Evolutionary conservation across 441 rosid genomes (phyloP), one percentile per base, ranked within the genome.

Genomic region (Pelargonium cotyledonis): DNA sequence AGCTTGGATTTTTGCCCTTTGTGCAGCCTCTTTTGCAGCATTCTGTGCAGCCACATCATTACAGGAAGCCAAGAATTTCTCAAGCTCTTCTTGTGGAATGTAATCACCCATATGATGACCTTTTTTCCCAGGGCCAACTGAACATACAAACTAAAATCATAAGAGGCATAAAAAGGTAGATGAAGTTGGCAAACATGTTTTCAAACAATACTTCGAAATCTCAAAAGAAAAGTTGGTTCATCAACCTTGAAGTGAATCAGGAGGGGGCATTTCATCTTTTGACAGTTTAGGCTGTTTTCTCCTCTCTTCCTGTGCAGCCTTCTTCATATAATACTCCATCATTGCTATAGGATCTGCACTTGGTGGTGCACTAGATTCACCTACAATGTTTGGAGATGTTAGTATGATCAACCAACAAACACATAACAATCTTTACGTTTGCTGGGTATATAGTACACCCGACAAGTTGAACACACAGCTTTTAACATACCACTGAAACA

Each of bases 71-170:
- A 95, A 62, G 80, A 95, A 95, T 80, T 87, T 92, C 78, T 89
- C 98, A 47, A 95, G 92, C 94, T 92, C 97, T 70, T 86, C 95
- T 11, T 14, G 79, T n/a, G 98, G 99, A 78, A 95, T 95, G 76
- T 88, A 95, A 76, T 95, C 99, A 43, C 99, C 99, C 98, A 95
- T 95, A 83, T 95, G 98, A 78, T 95, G 98, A 75, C 97, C 99
- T 83, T 84, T 89, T 76, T 88, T 88, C 14, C 73, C 38, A 64
- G 84, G 19, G 80, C 63, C 79, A 66, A 69, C 70, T 57, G 67
- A 12, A 19, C 55, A n/a, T 8, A 40, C 55, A 47, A 47, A 47
- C 4, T 12, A 23, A 47, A 9, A n/a, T 47, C n/a, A 47, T 47
- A 47, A 10, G 14, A 10, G 55, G 55, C 55, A 47, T 47, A 44